Base-by-base conservation (phyloP, 345 rosid genomes). In the Toxicodendron radicans region DNA sequence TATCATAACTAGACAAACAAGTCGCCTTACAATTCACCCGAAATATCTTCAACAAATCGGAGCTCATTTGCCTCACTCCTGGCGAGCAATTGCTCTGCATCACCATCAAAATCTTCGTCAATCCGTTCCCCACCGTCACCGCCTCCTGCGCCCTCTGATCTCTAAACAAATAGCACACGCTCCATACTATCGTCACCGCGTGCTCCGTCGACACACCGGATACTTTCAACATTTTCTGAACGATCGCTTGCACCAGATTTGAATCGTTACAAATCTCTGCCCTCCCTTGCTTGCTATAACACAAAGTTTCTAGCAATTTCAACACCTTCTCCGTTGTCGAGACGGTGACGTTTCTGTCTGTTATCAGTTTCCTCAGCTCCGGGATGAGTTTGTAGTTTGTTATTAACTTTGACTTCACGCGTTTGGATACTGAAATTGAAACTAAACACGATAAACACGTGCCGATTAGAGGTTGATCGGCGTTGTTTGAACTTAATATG, bases 61-160 rank as follows among this genome's bases (percentile, higher is more conserved):
- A 77, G 18, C 89, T 80, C 98, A 91, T 95, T 77, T 86, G 89
- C 79, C 89, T 79, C 38, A 89, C 96, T 41, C 76, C 76, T 17
- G 88, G 89, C 51, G 99, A 81, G 64, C 94, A 90, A 49, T 89
- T 88, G 58, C 98, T 93, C 76, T 95, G 99, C 84, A 95, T 90
- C 82, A 95, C 76, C 84, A 93, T 68, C 82, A 95, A 74, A 1
- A 93, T 73, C 84, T 88, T 93, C 45, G 96, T 80, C 83, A 90
- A 38, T 9, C 96, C 97, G 58, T 91, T 93, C 66, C 89, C 74
- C 30, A 83, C 84, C 70, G 77, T 72, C 83, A 93, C 89, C 74
- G 87, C 88, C 70, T 90, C 98, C 61, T 75, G 81, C 33, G 96
- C 90, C 74, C 66, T 81, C 59, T 81, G 81, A 64, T 93, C 96